A percentile compares a stretch with the other conserved stretches of the same genome.
These are phyloP conservation scores for Xerocomellus amylosporus DNA, from an alignment of 768 basidiomycete species.

Conservation along the genomic window DNA sequence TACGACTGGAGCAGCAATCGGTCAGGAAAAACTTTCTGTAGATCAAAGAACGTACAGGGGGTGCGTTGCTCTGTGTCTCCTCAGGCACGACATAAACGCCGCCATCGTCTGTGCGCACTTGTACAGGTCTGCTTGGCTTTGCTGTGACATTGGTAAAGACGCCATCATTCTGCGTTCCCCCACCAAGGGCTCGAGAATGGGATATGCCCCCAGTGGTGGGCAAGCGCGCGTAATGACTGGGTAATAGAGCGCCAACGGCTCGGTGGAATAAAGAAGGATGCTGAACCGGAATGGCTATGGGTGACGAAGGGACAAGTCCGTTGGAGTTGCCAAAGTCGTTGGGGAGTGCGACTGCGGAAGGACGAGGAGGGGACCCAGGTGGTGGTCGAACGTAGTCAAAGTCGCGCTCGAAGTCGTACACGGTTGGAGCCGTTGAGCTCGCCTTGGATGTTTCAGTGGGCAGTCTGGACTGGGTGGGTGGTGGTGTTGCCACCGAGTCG, in stretches of 20 bases:
- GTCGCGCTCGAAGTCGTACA: constrained; percentile 71
- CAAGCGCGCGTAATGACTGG: constrained; percentile 59
- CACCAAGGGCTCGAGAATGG: constrained; percentile 44
- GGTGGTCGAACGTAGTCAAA: constrained; percentile 69
- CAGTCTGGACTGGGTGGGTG: constrained; percentile 32
- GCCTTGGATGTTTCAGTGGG: constrained; percentile 18
- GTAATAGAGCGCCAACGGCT: constrained; percentile 56
- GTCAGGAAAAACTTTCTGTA: neutral
- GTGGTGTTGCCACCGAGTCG: constrained; percentile 29
- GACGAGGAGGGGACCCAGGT: constrained; percentile 73
- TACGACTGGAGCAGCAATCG: constrained; percentile 58
- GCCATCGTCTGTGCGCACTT: constrained; percentile 52
- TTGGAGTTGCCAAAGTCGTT: constrained; percentile 75
- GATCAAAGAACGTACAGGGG: constrained; percentile 62
- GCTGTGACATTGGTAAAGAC: constrained; percentile 95
- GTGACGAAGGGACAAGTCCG: constrained; percentile 54
- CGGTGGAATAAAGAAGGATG: constrained; percentile 56
- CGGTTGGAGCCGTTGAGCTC: constrained; percentile 25
- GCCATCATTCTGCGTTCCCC: constrained; percentile 83
- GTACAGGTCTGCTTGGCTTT: constrained; percentile 59
- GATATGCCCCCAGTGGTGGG: constrained; percentile 40
- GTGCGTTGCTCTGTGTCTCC: constrained; percentile 73
- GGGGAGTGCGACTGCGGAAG: constrained; percentile 54
- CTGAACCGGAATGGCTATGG: constrained; percentile 34
- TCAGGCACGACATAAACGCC: constrained; percentile 69